A percentile compares a stretch with the other conserved stretches of the same genome.
phyloP scores from a whole-genome alignment of 2,329 filamentous ascomycete species.

The Endoconidiophora laricicola region DNA sequence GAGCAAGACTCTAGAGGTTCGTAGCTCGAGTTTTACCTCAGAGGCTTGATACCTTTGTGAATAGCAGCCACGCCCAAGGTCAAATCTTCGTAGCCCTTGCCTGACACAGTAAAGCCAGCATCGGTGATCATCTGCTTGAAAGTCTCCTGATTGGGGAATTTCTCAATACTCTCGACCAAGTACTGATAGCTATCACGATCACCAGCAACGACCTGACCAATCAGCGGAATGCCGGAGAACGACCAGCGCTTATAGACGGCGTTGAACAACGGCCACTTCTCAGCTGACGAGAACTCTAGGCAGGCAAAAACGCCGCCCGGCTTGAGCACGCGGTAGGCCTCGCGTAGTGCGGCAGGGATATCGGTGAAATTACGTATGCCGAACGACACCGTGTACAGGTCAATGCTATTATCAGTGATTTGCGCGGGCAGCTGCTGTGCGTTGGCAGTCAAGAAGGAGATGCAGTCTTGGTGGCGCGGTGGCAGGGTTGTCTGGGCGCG shows the following conservation, averaged over 20 bases:
- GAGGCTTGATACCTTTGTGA: constrained; percentile 85
- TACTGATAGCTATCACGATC: constrained; percentile 97
- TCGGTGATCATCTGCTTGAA: constrained; percentile 70
- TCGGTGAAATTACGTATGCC: constrained; percentile 95
- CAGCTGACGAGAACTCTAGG: constrained; percentile 78
- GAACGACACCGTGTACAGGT: constrained; percentile 94
- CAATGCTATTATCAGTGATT: constrained; percentile 56
- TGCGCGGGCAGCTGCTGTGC: constrained; percentile 53
- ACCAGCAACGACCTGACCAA: constrained; percentile 85
- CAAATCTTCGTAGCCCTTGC: constrained; percentile 72
- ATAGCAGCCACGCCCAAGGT: constrained; percentile 89
- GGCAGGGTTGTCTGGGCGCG: constrained; percentile 45
- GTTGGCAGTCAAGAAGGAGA: constrained; percentile 75
- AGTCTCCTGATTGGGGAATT: constrained; percentile 71
- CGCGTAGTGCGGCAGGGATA: constrained; percentile 64
- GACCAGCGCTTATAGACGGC: constrained; percentile 89
- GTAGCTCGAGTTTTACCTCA: constrained; percentile 3
- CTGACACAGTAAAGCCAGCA: constrained; percentile 74
- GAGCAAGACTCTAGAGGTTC: no score
- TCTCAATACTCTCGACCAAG: constrained; percentile 91
- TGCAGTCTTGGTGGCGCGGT: constrained; percentile 33
- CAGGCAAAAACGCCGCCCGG: constrained; percentile 94
- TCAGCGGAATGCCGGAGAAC: constrained; percentile 83
- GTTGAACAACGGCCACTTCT: constrained; percentile 63
- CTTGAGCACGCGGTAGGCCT: constrained; percentile 77